Evolutionary conservation across 2,329 filamentous ascomycete genomes (phyloP), one percentile per base, ranked within the genome.

Genomic region (Diplocarpon mali): DNA sequence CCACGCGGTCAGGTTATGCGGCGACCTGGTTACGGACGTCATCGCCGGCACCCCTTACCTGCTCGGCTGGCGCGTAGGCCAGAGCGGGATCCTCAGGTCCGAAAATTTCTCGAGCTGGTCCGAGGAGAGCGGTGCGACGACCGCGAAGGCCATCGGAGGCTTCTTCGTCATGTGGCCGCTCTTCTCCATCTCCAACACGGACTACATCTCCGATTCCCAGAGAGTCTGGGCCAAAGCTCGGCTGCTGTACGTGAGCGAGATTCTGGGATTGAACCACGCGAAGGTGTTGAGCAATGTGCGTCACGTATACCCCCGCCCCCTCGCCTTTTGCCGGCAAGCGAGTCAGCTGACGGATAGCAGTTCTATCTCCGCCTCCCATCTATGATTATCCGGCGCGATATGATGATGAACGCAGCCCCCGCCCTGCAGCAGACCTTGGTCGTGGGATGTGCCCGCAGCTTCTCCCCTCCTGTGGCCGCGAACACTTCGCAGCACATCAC

Each of bases 91-190:
- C 13, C 55, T 73, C 17, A 53, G 48, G 14, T 28, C 51, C 1
- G 51, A 52, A 1, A 54, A 57, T 40, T 56, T 71, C 14, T 65
- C 66, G 2, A 62, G 64, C 2, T 76, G 73, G 1, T 73, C 69
- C 51, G 72, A 71, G 15, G 64, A 72, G 15, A 70, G 75, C 32
- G 63, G 69, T 36, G 62, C 62, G 24, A 47, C 37, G 3, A 52
- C 46, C 2, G 65, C 66, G 13, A 78, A 77, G 58, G 71, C 70
- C 2, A 61, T 80, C 13, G 72, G 73, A 1, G 76, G 74, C 0
- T 77, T 76, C 53, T 76, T 78, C 48, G 57, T 76, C 14, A 73
- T 73, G 1, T 80, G 75, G 74, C 75, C 76, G 12, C 61, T 80
- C 35, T 68, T 70, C 10, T 72, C 68, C 48, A 61, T 75, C 34